These are phyloP conservation scores for Gonium pectorale DNA, from an alignment of 139 green algal genomes.

Conservation along the genomic window DNA sequence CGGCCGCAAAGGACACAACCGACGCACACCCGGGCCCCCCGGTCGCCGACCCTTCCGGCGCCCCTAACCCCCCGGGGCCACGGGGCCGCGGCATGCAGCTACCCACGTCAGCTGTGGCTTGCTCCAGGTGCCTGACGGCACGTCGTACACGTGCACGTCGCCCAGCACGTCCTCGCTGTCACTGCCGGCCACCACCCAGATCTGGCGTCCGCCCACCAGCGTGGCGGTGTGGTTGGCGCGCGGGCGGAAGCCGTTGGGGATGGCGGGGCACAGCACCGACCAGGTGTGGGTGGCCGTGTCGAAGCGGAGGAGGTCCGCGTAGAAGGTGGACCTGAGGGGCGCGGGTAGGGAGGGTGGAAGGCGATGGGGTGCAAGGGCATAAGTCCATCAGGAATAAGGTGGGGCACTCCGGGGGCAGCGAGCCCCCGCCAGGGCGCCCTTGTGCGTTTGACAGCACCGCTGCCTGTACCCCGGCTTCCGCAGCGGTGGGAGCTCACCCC, in stretches of 20 bases:
- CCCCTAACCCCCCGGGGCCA: background rate
- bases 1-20: too few relatives aligned
- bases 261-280: background rate
- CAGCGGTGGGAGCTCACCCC: background rate
- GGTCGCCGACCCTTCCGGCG: too few relatives aligned
- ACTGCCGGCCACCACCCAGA: constrained; percentile 31
- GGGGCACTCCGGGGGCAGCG: too few relatives aligned
- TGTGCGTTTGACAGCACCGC: too few relatives aligned
- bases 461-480: too few relatives aligned
- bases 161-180: background rate
- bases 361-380: too few relatives aligned
- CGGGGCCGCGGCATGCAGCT: too few relatives aligned
- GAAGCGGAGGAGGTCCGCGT: background rate
- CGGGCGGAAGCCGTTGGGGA: constrained; percentile 31
- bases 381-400: too few relatives aligned
- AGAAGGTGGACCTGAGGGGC: background rate
- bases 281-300: background rate
- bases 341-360: background rate
- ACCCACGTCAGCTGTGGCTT: constrained; percentile 16
- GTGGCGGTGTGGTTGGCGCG: constrained; percentile 35
- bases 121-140: background rate
- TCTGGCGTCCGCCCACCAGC: background rate
- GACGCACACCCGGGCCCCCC: too few relatives aligned
- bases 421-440: too few relatives aligned
- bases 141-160: constrained; percentile 24